These are phyloP conservation scores for Colletotrichum trifolii DNA, from an alignment of 2,329 filamentous ascomycete genomes.

Conservation along the genomic window DNA sequence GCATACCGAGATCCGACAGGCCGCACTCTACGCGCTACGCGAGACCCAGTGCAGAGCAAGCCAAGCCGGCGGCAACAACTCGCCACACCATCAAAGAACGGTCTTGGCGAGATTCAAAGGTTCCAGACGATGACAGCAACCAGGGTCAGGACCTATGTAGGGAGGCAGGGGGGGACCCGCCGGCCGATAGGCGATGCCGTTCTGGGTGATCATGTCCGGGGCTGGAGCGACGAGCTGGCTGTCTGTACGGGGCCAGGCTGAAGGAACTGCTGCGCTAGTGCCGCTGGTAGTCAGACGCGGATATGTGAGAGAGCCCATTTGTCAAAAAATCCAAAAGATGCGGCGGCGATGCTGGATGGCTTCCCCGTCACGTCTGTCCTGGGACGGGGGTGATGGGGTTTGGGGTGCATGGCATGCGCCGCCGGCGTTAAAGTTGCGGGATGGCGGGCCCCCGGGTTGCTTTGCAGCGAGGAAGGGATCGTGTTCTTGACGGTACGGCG, in stretches of 20 bases:
- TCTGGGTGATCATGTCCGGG: constrained; percentile 25
- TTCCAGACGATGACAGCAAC: constrained; percentile 10
- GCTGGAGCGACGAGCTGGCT: constrained; percentile 7
- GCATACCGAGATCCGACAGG: constrained; percentile 1
- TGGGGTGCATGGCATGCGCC: neutral
- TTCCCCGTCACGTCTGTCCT: too few relatives aligned
- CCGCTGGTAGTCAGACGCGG: neutral
- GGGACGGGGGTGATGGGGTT: too few relatives aligned
- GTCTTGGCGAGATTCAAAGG: constrained; percentile 21
- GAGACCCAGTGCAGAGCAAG: too few relatives aligned
- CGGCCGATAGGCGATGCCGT: constrained; percentile 3
- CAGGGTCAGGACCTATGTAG: neutral
- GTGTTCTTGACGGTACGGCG: too few relatives aligned
- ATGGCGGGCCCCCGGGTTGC: neutral
- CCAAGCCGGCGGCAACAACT: too few relatives aligned
- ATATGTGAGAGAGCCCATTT: constrained; percentile 3
- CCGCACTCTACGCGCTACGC: too few relatives aligned
- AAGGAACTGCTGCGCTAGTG: neutral
- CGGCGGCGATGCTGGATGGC: too few relatives aligned
- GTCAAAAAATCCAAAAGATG: too few relatives aligned
- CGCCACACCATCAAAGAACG: too few relatives aligned
- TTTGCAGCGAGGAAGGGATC: neutral
- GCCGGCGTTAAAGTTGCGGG: neutral
- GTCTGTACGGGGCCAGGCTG: too few relatives aligned
- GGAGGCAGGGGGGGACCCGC: neutral